phyloP scores from a whole-genome alignment of 2,329 filamentous ascomycete genomes.

The Nothophaeocryptopus gaeumannii region DNA sequence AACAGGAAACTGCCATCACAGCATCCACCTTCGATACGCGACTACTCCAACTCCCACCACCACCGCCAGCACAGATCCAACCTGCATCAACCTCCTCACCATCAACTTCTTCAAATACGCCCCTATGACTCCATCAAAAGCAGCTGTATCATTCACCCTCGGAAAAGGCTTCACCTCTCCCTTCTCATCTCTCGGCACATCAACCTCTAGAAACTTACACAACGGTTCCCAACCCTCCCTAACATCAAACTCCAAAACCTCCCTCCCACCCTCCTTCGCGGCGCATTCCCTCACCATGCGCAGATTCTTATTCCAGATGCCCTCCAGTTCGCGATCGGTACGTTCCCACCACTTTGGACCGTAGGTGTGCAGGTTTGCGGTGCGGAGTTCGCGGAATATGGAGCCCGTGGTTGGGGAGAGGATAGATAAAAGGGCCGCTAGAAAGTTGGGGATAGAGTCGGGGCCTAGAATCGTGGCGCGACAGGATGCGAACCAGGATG shows the following conservation, averaged over 20 bases:
- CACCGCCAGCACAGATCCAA: background rate
- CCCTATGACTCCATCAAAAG: conserved; percentile 4
- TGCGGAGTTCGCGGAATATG: background rate
- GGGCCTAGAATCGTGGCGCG: background rate
- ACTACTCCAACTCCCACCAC: background rate
- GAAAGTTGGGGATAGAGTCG: background rate
- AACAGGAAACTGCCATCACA: background rate
- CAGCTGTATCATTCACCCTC: conserved; percentile 6
- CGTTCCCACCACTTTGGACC: background rate
- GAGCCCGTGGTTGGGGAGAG: background rate
- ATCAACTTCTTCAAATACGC: conserved; percentile 2
- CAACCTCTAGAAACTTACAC: conserved; percentile 1
- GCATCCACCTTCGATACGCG: background rate
- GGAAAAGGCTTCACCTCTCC: conserved; percentile 3
- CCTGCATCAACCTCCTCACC: background rate
- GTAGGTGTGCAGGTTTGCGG: background rate
- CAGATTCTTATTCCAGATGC: background rate
- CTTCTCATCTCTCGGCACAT: background rate
- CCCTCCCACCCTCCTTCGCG: background rate
- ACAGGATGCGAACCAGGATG: conserved; percentile 38
- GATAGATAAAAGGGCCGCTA: background rate
- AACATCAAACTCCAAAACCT: conserved; percentile 3
- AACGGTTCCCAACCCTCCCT: conserved; percentile 4
- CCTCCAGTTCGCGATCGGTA: background rate
- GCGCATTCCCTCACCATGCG: background rate